phyloP scores from a whole-genome alignment of 768 basidiomycete genomes.

The Auricularia sp. region DNA sequence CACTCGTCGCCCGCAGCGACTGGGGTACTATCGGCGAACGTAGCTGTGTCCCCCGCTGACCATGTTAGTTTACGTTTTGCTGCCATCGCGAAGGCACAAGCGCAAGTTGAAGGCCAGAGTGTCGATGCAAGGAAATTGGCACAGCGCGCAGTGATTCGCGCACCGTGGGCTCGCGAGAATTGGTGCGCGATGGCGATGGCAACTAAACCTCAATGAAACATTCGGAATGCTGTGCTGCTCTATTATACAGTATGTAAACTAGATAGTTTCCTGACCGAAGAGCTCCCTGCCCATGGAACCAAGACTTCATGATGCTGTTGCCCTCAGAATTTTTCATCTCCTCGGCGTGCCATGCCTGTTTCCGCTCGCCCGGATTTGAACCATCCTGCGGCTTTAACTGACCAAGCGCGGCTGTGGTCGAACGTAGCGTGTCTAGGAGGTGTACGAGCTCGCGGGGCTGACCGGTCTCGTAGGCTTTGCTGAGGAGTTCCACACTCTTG shows the following conservation, averaged over 20 bases:
- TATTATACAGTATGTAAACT: background rate
- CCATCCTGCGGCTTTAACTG: background rate
- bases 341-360: background rate
- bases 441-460: slow-evolving; percentile 12
- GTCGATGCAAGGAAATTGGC: too few relatives aligned
- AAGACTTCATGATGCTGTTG: background rate
- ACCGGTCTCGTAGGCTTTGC: slow-evolving; percentile 7
- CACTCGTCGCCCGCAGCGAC: background rate
- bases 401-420: background rate
- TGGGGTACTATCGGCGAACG: background rate
- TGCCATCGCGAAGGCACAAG: background rate
- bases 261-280: background rate
- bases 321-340: background rate
- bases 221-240: too few relatives aligned
- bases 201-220: too few relatives aligned
- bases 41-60: background rate
- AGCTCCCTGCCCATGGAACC: background rate
- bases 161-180: background rate
- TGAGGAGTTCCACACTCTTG: slow-evolving; percentile 9
- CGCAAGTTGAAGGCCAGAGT: too few relatives aligned
- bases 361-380: background rate
- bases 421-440: slow-evolving; percentile 10
- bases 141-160: too few relatives aligned
- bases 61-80: background rate
- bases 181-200: background rate